Evolutionary conservation across 768 basidiomycete species (phyloP).

Genomic region (Lentinula boryana): DNA sequence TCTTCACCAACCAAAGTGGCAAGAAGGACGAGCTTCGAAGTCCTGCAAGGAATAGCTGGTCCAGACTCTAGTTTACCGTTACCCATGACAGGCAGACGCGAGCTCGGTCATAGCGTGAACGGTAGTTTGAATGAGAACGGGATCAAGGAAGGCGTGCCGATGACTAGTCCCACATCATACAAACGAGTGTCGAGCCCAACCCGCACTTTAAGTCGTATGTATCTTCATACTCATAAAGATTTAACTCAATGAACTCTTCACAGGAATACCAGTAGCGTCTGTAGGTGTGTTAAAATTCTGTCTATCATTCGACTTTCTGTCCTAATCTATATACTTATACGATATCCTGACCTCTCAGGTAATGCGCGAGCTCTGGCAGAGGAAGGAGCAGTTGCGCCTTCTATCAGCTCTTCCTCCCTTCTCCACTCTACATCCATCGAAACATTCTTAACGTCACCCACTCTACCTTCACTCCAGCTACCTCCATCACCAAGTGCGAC

Average conservation of each 20-base stretch:
- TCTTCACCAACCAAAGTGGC: constrained; percentile 41
- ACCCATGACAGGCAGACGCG: constrained; percentile 40
- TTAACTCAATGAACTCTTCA: constrained; percentile 9
- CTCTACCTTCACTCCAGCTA: constrained; percentile 30
- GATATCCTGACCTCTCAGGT: constrained; percentile 37
- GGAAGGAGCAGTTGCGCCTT: constrained; percentile 43
- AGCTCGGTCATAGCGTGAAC: constrained; percentile 19
- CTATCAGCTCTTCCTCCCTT: constrained; percentile 11
- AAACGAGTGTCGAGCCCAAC: constrained; percentile 69
- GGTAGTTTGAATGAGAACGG: constrained; percentile 37
- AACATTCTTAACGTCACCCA: constrained; percentile 16
- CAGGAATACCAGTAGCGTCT: constrained; percentile 73
- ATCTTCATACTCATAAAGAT: constrained; percentile 12
- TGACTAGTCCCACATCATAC: constrained; percentile 31
- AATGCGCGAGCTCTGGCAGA: constrained; percentile 83
- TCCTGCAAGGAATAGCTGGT: constrained; percentile 64
- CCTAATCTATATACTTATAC: constrained; percentile 18
- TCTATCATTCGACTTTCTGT: constrained; percentile 7
- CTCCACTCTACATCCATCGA: constrained; percentile 24
- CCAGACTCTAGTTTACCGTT: constrained; percentile 73
- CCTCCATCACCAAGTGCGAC: constrained; percentile 39
- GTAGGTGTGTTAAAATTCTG: constrained; percentile 50
- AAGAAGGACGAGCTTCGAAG: constrained; percentile 67
- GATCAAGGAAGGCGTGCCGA: constrained; percentile 72
- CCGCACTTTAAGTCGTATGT: constrained; percentile 72